Conservation (phyloP, 2,329 filamentous ascomycete species). For the Colletotrichum plurivorum region DNA sequence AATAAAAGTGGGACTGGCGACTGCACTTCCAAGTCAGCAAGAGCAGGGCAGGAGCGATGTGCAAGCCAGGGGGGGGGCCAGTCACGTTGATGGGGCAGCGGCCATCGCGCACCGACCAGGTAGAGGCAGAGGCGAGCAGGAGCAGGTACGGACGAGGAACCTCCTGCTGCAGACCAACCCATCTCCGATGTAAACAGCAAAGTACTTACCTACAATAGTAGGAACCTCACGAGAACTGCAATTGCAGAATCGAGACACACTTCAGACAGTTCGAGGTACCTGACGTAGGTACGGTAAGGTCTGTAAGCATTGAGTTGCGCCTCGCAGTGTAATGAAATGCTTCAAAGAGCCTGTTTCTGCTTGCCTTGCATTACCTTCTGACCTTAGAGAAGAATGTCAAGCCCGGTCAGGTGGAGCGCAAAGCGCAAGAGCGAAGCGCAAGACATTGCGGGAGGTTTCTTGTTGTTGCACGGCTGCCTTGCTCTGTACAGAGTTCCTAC, state of each 20-base stretch:
- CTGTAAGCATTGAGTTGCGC: no score
- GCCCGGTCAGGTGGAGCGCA: not conserved
- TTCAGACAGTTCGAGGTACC: no score
- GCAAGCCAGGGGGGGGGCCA: conserved; percentile 3
- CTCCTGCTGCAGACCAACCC: conserved; percentile 14
- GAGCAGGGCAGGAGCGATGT: conserved; percentile 18
- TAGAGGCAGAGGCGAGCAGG: not conserved
- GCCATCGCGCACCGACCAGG: conserved; percentile 22
- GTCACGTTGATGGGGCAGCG: conserved; percentile 38
- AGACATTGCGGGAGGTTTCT: not conserved
- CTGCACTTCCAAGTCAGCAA: conserved; percentile 25
- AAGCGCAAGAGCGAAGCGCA: not conserved
- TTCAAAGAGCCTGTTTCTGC: no score
- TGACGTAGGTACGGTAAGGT: no score
- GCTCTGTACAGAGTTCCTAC: no score
- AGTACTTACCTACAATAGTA: no score
- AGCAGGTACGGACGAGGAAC: not conserved
- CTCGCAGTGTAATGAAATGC: no score
- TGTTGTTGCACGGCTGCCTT: not conserved
- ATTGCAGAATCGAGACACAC: no score
- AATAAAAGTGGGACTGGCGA: conserved; percentile 19
- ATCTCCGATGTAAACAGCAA: no score
- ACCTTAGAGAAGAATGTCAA: not conserved
- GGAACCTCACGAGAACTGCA: no score
- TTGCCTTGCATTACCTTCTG: not conserved